Conservation (phyloP, 768 basidiomycete species). For the Boletus reticulatus region DNA sequence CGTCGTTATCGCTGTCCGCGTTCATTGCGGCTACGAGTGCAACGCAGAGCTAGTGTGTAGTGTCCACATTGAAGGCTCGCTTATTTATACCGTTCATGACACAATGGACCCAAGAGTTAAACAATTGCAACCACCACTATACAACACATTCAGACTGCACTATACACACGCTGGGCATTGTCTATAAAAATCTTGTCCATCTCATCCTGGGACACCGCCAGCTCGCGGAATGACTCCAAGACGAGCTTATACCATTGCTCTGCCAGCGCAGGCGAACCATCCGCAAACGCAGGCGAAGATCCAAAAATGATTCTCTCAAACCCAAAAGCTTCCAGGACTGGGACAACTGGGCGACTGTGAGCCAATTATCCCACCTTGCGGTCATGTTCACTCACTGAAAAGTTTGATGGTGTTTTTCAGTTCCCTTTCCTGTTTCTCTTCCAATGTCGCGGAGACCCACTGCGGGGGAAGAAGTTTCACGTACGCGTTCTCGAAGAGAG, state of each 20-base stretch:
- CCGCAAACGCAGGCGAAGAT: slow-evolving; percentile 61
- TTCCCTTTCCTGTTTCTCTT: slow-evolving; percentile 38
- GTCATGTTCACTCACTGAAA: slow-evolving; percentile 59
- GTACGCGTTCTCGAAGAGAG: slow-evolving; percentile 67
- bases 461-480: slow-evolving; percentile 76
- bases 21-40: slow-evolving; percentile 1
- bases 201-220: slow-evolving; percentile 74
- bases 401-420: slow-evolving; percentile 73
- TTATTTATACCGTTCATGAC: no score
- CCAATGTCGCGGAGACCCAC: slow-evolving; percentile 50
- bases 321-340: slow-evolving; percentile 83
- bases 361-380: not conserved
- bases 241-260: slow-evolving; percentile 82
- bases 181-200: slow-evolving; percentile 70
- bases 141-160: not conserved
- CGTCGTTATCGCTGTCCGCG: slow-evolving; percentile 26
- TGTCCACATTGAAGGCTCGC: not conserved
- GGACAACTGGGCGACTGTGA: slow-evolving; percentile 54
- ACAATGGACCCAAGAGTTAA: no score
- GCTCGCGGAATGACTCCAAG: slow-evolving; percentile 73
- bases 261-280: slow-evolving; percentile 46
- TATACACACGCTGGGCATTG: slow-evolving; percentile 47
- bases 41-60: not conserved
- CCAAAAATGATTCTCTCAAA: slow-evolving; percentile 82
- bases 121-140: not conserved